These are phyloP conservation scores for Suillus bovinus DNA, from an alignment of 768 basidiomycete species.

Conservation along the genomic window DNA sequence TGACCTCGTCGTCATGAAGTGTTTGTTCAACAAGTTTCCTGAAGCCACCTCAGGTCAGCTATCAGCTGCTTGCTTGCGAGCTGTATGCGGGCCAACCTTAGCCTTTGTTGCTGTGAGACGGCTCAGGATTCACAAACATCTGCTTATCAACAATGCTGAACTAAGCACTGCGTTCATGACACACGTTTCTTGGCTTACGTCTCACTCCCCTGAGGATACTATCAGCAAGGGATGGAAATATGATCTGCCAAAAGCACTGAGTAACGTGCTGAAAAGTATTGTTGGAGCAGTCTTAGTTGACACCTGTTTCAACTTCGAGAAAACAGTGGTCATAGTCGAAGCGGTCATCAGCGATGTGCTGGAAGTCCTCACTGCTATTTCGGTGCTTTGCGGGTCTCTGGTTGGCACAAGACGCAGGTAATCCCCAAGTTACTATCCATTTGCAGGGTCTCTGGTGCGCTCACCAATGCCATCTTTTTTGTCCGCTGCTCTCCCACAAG, in stretches of 20 bases:
- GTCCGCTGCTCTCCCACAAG: constrained; percentile 63
- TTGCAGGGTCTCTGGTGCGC: constrained; percentile 82
- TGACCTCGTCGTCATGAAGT: too few relatives aligned
- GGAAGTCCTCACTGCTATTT: constrained; percentile 51
- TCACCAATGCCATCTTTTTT: constrained; percentile 98
- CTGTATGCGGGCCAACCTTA: constrained; percentile 73
- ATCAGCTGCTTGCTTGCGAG: constrained; percentile 65
- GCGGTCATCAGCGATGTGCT: too few relatives aligned
- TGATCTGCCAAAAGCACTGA: constrained; percentile 83
- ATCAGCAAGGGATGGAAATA: constrained; percentile 75
- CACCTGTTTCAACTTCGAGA: too few relatives aligned
- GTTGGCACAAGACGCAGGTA: constrained; percentile 54
- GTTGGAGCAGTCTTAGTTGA: constrained; percentile 81
- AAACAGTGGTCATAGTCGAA: too few relatives aligned
- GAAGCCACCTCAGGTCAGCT: too few relatives aligned
- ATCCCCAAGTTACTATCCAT: constrained; percentile 55
- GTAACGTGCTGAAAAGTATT: constrained; percentile 84
- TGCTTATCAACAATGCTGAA: constrained; percentile 69
- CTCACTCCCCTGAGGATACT: constrained; percentile 70
- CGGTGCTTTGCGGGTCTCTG: constrained; percentile 56
- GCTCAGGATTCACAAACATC: constrained; percentile 65
- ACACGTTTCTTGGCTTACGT: constrained; percentile 59
- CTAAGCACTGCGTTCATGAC: constrained; percentile 63
- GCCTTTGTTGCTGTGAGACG: constrained; percentile 66
- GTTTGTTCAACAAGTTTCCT: too few relatives aligned